phyloP scores from a whole-genome alignment of 2,329 filamentous ascomycete genomes.

The Microsporum ferrugineum region DNA sequence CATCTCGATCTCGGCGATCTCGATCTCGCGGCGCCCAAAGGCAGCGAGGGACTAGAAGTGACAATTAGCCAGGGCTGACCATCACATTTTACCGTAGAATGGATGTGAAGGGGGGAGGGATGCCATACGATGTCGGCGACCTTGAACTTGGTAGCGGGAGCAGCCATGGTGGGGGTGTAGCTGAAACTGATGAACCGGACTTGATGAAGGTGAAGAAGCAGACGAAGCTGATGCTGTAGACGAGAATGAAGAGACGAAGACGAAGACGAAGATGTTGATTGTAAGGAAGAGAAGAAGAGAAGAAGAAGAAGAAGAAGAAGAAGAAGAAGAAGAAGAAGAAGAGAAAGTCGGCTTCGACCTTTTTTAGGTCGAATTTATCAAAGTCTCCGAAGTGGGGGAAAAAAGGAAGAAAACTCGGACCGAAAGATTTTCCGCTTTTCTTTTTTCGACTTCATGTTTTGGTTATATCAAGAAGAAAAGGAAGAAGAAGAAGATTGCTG shows the following conservation, averaged over 20 bases:
- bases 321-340: background rate
- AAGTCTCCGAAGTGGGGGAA: background rate
- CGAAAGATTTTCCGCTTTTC: background rate
- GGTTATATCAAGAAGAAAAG: background rate
- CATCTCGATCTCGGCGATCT: slow-evolving; percentile 94
- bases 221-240: background rate
- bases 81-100: background rate
- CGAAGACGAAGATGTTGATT: slow-evolving; percentile 5
- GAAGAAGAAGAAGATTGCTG: background rate
- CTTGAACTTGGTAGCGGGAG: slow-evolving; percentile 90
- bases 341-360: background rate
- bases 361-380: background rate
- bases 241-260: background rate
- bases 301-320: background rate
- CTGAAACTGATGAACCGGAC: slow-evolving; percentile 5
- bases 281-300: slow-evolving; percentile 9
- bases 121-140: slow-evolving; percentile 72
- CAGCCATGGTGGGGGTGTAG: slow-evolving; percentile 44
- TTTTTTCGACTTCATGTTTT: background rate
- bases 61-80: slow-evolving; percentile 6
- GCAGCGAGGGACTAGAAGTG: slow-evolving; percentile 62
- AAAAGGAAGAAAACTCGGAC: background rate
- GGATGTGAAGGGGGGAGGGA: slow-evolving; percentile 1
- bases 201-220: slow-evolving; percentile 5
- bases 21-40: slow-evolving; percentile 98